phyloP scores from a whole-genome alignment of 1,284 basidiomycete species.

The Rhodotorula sp. region DNA sequence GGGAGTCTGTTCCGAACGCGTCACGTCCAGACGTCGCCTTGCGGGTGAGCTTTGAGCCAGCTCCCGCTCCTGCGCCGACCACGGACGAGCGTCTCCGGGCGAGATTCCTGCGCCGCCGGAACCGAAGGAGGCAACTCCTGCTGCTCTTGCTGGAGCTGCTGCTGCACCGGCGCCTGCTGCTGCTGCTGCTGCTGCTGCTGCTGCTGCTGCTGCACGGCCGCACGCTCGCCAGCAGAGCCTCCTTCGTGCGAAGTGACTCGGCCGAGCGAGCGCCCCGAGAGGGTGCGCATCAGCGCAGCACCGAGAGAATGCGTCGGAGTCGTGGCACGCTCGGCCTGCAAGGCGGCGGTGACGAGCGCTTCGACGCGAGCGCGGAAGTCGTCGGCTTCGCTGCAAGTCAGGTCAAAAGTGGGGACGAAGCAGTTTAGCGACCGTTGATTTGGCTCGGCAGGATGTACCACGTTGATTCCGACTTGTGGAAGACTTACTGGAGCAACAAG shows the following conservation, averaged over 20 bases:
- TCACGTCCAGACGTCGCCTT: slow-evolving; percentile 9
- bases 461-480: too few relatives aligned
- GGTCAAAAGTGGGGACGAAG: too few relatives aligned
- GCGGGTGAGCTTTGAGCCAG: not conserved
- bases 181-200: not conserved
- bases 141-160: too few relatives aligned
- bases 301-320: not conserved
- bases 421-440: too few relatives aligned
- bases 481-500: slow-evolving; percentile 17
- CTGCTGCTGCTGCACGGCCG: not conserved
- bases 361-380: slow-evolving; percentile 9
- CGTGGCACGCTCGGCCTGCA: not conserved
- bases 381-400: slow-evolving; percentile 6
- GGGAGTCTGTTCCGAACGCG: not conserved
- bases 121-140: too few relatives aligned
- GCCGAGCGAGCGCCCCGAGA: slow-evolving; percentile 5
- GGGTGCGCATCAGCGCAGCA: slow-evolving; percentile 3
- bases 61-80: slow-evolving; percentile 1
- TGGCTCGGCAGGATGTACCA: too few relatives aligned
- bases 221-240: not conserved
- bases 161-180: too few relatives aligned
- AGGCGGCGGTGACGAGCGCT: not conserved
- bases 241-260: not conserved
- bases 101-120: too few relatives aligned
- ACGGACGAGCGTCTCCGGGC: not conserved